Base-by-base conservation (phyloP, 1,284 basidiomycete species). In the Tetrapyrgos nigripes region DNA sequence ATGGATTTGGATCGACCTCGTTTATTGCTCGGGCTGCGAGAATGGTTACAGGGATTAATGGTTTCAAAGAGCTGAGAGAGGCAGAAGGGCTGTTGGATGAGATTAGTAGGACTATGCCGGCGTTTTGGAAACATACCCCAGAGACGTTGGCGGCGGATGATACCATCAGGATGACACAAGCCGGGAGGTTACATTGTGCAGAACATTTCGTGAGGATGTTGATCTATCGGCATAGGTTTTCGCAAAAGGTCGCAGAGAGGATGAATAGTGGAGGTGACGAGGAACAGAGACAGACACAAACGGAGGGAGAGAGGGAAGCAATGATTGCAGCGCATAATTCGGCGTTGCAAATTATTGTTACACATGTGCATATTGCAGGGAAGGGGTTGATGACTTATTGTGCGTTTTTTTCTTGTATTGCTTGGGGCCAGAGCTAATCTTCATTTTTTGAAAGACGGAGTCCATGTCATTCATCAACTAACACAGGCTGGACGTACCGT, bases 351-450 rank as follows among this genome's bases (percentile, higher is more conserved):
- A 90, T 96, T 61, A 87, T 96, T 60, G 84, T 88, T 40, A 86
- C 92, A 28, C 90, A 96, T 73, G 79, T 93, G 62, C 88, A 93
- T 64, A 87, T 95, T 55, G 92, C 92, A 24, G 87, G 88, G 70
- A 91, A 93, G 70, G 93, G 93, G 14, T 76, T 96, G 68, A 95
- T 96, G 93, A 95, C 94, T 6, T 96, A 95, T 70, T 96, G 91
- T 94, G 67, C 75, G 92, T 81, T 67, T 52, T 59, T 43, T 56
- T 58, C 37, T 51, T 45, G 28, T 55, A 19, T 53, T 53, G 37
- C 23, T 53, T 55, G 49, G n/a, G 17, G 29, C 33, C 24, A 62
- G 62, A 51, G 53, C 57, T 47, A 17, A 13, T 44, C 31, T 50
- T 40, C 63, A 60, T 48, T 62, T 52, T 29, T 55, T 56, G 53